phyloP scores from a whole-genome alignment of 2,329 filamentous ascomycete species.

The Coniochaeta sp. region DNA sequence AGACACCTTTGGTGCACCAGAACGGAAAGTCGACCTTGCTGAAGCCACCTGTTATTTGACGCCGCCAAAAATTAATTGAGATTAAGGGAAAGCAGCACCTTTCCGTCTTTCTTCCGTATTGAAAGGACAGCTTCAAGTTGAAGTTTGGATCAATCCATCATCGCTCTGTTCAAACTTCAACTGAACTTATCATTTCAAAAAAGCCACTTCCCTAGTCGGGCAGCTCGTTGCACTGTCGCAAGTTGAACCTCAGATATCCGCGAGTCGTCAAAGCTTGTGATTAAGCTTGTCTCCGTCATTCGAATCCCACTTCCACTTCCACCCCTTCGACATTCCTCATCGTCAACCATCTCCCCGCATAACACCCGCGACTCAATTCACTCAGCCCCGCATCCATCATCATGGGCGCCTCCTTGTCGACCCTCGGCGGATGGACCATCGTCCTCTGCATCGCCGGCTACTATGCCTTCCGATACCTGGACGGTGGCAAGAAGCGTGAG shows the following conservation, averaged over 20 bases:
- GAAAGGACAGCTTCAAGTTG: background rate
- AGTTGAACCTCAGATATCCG: background rate
- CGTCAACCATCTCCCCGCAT: background rate
- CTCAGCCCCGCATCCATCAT: constrained; percentile 5
- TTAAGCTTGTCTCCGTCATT: background rate
- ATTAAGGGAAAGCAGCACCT: background rate
- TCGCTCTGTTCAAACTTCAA: background rate
- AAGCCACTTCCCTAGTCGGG: background rate
- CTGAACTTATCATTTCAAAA: background rate
- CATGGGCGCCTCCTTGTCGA: constrained; percentile 27
- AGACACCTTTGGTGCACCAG: constrained; percentile 3
- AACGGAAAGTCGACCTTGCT: constrained; percentile 6
- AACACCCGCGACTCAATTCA: background rate
- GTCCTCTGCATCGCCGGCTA: constrained; percentile 16
- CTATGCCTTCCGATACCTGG: constrained; percentile 12
- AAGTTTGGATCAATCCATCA: background rate
- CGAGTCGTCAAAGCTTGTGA: background rate
- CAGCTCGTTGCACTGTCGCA: background rate
- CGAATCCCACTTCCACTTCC: background rate
- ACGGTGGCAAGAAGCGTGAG: constrained; percentile 13
- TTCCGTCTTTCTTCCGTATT: constrained; percentile 1
- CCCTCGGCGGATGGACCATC: constrained; percentile 23
- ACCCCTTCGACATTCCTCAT: background rate
- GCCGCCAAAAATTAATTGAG: background rate
- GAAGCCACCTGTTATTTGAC: constrained; percentile 16